Base-by-base conservation (phyloP, 257 asterid species). In the Solanum chiquidenum region DNA sequence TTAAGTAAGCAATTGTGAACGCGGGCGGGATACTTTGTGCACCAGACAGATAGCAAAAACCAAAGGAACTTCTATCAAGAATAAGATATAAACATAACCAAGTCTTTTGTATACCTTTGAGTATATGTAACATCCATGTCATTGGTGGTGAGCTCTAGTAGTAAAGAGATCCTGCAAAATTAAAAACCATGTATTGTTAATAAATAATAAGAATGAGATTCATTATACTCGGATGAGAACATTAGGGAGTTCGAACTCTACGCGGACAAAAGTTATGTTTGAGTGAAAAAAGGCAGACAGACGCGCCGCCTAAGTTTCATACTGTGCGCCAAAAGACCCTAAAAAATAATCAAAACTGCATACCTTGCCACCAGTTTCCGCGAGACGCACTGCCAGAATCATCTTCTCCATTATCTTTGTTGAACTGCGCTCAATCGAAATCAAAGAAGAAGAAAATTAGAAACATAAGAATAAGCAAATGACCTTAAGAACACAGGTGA, bases 281-380 rank as follows among this genome's bases (percentile, higher is more conserved):
- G 10, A 72, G 79, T 33, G 42, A 12, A 72, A 4, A 86, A 73
- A 9, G 75, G 12, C 1, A 6, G 44, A 18, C 64, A 18, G 4
- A 6, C 1, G 31, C 31, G 31, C 31, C n/a, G 64, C 62, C 62
- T 18, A 49, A 16, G 62, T 52, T 52, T 52, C 20, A n/a, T 18
- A 52, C 10, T 52, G 62, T 52, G n/a, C 0, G 2, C 4, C 10
- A 55, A 58, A 58, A 58, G 5, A 58, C 66, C 25, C 25, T 7
- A 44, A 49, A 44, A 13, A 1, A 82, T 2, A 5, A 44, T 13
- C 27, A 49, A 31, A 71, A 75, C 80, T 82, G 83, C 86, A 29
- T 88, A 94, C 98, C 98, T 94, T 94, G 95, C 98, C 98, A 96
- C 98, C 98, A 96, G 83, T 96, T 94, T 66, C 98, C 98, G 83